A percentile compares a stretch with the other conserved stretches of the same genome.
phyloP scores from a whole-genome alignment of 192 early-diverging fungal genomes.

The Umbelopsis sp. region DNA sequence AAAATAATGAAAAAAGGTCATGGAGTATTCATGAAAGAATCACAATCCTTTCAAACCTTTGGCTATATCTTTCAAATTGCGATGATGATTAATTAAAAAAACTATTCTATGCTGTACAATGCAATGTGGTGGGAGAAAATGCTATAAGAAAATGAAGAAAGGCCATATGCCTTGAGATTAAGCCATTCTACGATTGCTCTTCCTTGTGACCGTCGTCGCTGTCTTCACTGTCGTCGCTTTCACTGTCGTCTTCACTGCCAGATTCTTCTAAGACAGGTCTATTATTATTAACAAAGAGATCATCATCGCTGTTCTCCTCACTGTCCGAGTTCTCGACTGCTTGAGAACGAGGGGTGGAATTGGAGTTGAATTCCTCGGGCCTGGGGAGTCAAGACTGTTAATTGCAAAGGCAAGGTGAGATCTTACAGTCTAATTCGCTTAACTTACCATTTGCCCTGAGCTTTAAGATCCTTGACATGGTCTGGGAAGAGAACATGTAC shows the following conservation, averaged over 20 bases:
- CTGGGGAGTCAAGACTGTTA: background rate
- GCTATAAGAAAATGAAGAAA: background rate
- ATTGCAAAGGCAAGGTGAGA: background rate
- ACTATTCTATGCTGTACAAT: constrained; percentile 14
- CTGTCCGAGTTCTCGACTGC: constrained; percentile 20
- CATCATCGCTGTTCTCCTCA: constrained; percentile 48
- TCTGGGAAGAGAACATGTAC: constrained; percentile 70
- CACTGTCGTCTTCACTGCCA: constrained; percentile 44
- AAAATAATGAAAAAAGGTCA: too few relatives aligned
- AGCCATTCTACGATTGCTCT: background rate
- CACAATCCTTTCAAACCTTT: too few relatives aligned
- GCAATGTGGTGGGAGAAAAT: background rate
- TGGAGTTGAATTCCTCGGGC: constrained; percentile 32
- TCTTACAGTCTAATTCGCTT: background rate
- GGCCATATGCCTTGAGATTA: background rate
- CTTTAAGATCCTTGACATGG: constrained; percentile 71
- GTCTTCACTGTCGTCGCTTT: constrained; percentile 26
- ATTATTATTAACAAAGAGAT: constrained; percentile 65
- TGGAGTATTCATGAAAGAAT: too few relatives aligned
- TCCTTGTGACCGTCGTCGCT: background rate
- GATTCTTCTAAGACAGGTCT: constrained; percentile 50
- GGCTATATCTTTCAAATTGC: too few relatives aligned
- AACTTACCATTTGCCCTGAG: constrained; percentile 57
- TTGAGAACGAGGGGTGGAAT: constrained; percentile 14
- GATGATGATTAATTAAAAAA: too few relatives aligned